Base-by-base conservation (phyloP, 1,284 basidiomycete species). In the Tilletia setariae region DNA sequence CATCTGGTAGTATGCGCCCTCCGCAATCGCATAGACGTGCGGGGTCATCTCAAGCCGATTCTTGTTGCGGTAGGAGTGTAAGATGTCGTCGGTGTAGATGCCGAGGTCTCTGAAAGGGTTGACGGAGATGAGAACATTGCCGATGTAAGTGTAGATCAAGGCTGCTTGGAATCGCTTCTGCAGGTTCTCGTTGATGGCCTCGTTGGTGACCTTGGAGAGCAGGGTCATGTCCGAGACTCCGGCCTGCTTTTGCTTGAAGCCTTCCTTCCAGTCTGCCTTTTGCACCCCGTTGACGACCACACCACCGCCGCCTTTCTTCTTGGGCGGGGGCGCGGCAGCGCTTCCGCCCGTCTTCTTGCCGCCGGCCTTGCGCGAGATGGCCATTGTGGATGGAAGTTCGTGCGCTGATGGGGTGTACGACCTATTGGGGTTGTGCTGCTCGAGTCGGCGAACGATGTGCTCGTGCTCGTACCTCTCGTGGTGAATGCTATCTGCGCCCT, bases 131-230 rank as follows among this genome's bases (percentile, higher is more conserved):
- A 99, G 85, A 56, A 99, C 96, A 77, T 91, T 87, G 46, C 96
- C 96, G 83, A 99, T 98, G 84, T 98, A 99, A 7, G 96, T 98
- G 84, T 99, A 99, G 79, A 99, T 99, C 85, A 98, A 95, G 67
- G 87, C 91, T 79, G 91, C 94, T 72, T 89, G 90, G 89, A 96
- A 99, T 69, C 95, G 74, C 84, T 95, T 93, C 86, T 96, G 90
- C 74, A 99, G 87, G 83, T 99, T 99, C 67, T 97, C 93, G 84
- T 98, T 98, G 87, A 99, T 90, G 76, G 90, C 90, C 80, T 98
- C 95, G 84, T 99, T 97, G 83, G 92, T 94, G 85, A 98, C 96
- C 65, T 93, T 96, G 66, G 92, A 92, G 71, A 99, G 86, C 71
- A 99, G 85, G 9, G 96, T 99, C 96, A 98, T 98, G 85, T 99